A percentile compares a stretch with the other conserved stretches of the same genome.
phyloP scores from a whole-genome alignment of 2,329 filamentous ascomycete species.

The Blastomyces silverae region DNA sequence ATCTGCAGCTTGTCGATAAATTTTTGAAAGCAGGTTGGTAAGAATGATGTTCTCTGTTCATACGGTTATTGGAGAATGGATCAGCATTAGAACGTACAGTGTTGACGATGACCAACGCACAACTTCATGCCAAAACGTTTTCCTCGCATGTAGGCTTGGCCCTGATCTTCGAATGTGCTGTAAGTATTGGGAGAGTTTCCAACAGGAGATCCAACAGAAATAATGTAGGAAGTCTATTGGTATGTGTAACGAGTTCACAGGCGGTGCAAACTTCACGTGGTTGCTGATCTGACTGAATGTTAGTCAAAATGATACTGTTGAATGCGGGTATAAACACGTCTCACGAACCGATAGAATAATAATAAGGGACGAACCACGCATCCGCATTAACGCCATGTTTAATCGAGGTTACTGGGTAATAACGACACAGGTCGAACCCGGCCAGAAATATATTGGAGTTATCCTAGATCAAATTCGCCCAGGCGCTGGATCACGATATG shows the following conservation, averaged over 20 bases:
- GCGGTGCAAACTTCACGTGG: conserved; percentile 8
- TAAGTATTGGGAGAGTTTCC: neutral
- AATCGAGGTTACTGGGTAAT: neutral
- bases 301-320: neutral
- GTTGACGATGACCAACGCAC: neutral
- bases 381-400: conserved; percentile 3
- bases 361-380: conserved; percentile 6
- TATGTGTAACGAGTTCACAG: conserved; percentile 10
- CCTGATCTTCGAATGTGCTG: neutral
- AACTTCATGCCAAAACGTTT: neutral
- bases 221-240: neutral
- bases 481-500: neutral
- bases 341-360: conserved; percentile 5
- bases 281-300: neutral
- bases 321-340: conserved; percentile 3
- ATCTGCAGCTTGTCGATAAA: neutral
- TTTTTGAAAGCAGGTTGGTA: neutral
- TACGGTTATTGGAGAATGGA: neutral
- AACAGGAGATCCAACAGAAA: conserved; percentile 1
- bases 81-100: neutral
- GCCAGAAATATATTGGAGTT: neutral
- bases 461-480: neutral
- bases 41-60: neutral
- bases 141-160: neutral
- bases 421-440: neutral